Conservation (phyloP, 768 basidiomycete species). For the Mycena floridula region DNA sequence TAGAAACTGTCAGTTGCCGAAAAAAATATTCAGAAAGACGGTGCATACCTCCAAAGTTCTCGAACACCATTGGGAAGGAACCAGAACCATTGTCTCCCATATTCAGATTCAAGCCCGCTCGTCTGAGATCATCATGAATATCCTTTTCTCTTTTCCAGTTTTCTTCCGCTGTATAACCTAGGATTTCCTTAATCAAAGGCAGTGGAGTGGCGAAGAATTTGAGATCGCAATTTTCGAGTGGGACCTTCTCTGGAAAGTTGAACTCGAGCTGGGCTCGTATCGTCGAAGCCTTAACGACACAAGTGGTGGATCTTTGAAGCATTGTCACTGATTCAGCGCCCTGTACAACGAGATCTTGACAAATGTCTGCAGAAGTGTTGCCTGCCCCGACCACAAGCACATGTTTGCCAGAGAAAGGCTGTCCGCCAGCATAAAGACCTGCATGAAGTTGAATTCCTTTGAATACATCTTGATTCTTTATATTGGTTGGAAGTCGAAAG, state of each 20-base stretch:
- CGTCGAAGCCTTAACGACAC: constrained; percentile 15
- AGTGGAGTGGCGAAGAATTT: constrained; percentile 9
- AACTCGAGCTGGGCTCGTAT: constrained; percentile 1
- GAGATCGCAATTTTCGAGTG: constrained; percentile 18
- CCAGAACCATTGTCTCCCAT: constrained; percentile 29
- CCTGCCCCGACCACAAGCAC: constrained; percentile 18
- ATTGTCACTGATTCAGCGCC: constrained; percentile 31
- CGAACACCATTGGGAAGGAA: constrained; percentile 17
- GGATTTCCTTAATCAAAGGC: constrained; percentile 4
- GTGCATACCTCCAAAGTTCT: constrained; percentile 25
- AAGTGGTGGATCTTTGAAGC: constrained; percentile 35
- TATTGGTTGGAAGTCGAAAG: constrained; percentile 22
- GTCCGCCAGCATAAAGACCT: constrained; percentile 21
- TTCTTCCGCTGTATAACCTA: background rate
- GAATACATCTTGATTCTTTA: constrained; percentile 21
- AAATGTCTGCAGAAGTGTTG: constrained; percentile 31
- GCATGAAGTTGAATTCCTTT: constrained; percentile 26
- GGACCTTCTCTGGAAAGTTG: constrained; percentile 14
- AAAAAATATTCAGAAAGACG: background rate
- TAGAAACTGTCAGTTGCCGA: background rate
- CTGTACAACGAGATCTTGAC: constrained; percentile 26
- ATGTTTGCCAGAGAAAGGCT: constrained; percentile 23
- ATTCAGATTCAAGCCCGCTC: constrained; percentile 30
- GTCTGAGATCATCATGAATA: constrained; percentile 26
- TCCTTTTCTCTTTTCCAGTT: constrained; percentile 23